Evolutionary conservation across 306 rosid species (phyloP), one percentile per base, ranked within the genome.

Genomic region (Prinsepia uniflora): DNA sequence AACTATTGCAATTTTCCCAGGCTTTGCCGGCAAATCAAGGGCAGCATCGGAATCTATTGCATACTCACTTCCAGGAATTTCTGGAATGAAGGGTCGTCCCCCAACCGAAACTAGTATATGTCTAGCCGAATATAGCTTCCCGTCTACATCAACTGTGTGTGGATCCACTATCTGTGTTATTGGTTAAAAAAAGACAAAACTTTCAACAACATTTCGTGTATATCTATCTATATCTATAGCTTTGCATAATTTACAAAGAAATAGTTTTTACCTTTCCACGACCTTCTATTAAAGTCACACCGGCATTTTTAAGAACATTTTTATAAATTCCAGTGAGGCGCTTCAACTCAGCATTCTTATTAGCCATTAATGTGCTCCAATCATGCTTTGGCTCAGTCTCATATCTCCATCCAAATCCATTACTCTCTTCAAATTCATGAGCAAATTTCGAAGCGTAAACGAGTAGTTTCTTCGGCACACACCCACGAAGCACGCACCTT

Each of bases 1-100:
- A 79, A 95, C 87, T 65, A 95, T 95, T 50, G 97, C 99, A 83
- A 95, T 86, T 75, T 91, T 95, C 84, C 70, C 75, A 54, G 99
- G 99, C 77, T 85, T 87, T 36, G 95, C 81, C 53, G 96, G 91
- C 83, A 95, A 86, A 70, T 95, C 99, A 66, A 95, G 99, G 49
- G 99, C 97, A 68, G 91, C 90, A 86, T 95, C 99, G 36, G 99
- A 95, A 80, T 95, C 92, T 83, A 95, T 95, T 39, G 76, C 97
- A 78, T 86, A 75, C 66, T 91, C 96, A 75, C 79, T 85, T 65
- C 99, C 99, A 59, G 97, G 96, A 19, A 95, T 82, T 36, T 95
- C 96, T 73, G 96, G 99, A 70, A 95, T 89, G 84, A 89, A 95
- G 67, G 99, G 99, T 15, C 96, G 90, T 1, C 91, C 92, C 69